A percentile compares a stretch with the other conserved stretches of the same genome.
phyloP scores from a whole-genome alignment of 2,329 filamentous ascomycete genomes.

The Penicillium crustosum region DNA sequence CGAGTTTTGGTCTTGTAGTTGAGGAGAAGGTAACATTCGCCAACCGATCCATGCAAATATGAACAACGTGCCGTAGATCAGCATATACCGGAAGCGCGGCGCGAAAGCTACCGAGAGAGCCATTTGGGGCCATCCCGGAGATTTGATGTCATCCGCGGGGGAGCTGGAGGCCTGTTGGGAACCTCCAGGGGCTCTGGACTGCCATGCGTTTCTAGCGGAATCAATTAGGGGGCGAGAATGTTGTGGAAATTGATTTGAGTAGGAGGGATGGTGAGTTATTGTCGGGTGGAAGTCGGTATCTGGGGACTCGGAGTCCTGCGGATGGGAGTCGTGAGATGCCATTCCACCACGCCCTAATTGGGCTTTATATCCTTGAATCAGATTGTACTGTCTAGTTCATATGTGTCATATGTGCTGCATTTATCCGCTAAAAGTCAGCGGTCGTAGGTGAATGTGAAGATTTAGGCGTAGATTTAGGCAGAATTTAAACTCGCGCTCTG shows the following conservation, averaged over 20 bases:
- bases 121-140: constrained; percentile 28
- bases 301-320: constrained; percentile 27
- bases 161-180: constrained; percentile 24
- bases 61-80: constrained; percentile 38
- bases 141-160: constrained; percentile 15
- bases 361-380: background rate
- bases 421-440: background rate
- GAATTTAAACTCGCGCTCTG: constrained; percentile 2
- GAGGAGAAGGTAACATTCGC: constrained; percentile 34
- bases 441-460: background rate
- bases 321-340: background rate
- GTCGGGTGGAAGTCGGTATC: constrained; percentile 21
- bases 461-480: background rate
- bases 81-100: constrained; percentile 42
- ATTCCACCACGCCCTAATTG: background rate
- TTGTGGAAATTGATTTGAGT: constrained; percentile 14
- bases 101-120: constrained; percentile 25
- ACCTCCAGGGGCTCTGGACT: constrained; percentile 21
- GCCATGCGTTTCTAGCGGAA: constrained; percentile 43
- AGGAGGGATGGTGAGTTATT: constrained; percentile 11
- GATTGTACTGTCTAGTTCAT: background rate
- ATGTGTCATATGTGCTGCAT: background rate
- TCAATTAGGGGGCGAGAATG: constrained; percentile 38
- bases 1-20: constrained; percentile 32
- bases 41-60: constrained; percentile 35